These are phyloP conservation scores for Sporothrix humicola DNA, from an alignment of 2,329 filamentous ascomycete genomes.

Conservation along the genomic window DNA sequence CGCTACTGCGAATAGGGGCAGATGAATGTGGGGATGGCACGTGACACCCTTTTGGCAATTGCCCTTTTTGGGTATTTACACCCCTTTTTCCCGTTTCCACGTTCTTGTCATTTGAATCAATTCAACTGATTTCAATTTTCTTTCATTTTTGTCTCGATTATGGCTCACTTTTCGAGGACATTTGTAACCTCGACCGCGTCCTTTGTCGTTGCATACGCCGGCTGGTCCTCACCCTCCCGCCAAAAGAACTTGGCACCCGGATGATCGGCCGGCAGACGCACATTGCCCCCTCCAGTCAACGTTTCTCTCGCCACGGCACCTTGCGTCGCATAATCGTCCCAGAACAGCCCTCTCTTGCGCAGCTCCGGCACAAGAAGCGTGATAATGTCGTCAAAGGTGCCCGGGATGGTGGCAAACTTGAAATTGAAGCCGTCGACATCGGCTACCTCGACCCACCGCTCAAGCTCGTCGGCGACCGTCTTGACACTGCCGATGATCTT, in stretches of 20 bases:
- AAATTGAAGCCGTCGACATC: conserved; percentile 79
- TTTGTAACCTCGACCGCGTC: background rate
- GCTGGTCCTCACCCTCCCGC: background rate
- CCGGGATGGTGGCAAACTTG: conserved; percentile 53
- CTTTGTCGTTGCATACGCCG: background rate
- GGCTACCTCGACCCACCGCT: conserved; percentile 70
- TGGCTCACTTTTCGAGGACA: background rate
- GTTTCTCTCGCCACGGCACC: background rate
- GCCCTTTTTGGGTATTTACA: no score
- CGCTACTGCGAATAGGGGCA: no score
- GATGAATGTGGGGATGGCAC: no score
- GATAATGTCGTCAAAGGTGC: conserved; percentile 69
- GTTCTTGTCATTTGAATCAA: no score
- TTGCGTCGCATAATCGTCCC: conserved; percentile 50
- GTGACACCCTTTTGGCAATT: no score
- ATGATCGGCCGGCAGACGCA: background rate
- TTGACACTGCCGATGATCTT: conserved; percentile 65
- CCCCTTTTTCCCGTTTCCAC: no score
- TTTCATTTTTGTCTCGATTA: background rate
- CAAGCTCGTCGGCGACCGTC: conserved; percentile 71
- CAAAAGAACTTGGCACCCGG: background rate
- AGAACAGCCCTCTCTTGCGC: conserved; percentile 61
- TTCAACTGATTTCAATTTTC: background rate
- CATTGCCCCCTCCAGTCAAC: background rate
- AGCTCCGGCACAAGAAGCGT: conserved; percentile 69